Evolutionary conservation across 306 rosid genomes (phyloP).

Genomic region (Lathyrus aphaca): DNA sequence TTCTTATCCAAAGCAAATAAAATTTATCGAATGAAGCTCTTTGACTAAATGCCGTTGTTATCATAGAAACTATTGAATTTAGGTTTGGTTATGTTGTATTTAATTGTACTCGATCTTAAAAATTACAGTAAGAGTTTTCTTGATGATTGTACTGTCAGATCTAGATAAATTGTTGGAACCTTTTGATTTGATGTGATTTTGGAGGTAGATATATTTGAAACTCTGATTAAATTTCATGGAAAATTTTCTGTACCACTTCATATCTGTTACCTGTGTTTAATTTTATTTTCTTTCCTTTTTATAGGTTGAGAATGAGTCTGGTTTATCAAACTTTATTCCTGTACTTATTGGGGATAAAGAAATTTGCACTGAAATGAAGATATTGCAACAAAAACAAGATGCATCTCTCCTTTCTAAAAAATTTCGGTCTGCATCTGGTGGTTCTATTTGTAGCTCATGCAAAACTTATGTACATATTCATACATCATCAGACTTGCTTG

Average conservation of each 20-base stretch:
- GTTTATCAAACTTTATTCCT: constrained; percentile 90
- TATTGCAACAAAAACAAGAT: constrained; percentile 58
- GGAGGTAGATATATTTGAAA: constrained; percentile 15
- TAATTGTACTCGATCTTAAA: constrained; percentile 28
- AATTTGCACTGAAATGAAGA: constrained; percentile 78
- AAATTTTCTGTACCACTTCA: neutral
- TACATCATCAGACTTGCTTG: constrained; percentile 63
- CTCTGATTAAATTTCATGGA: neutral
- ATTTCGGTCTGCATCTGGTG: constrained; percentile 41
- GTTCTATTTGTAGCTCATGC: constrained; percentile 56
- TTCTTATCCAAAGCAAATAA: constrained; percentile 22
- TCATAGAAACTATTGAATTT: constrained; percentile 15
- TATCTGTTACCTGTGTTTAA: constrained; percentile 5
- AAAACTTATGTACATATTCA: constrained; percentile 59
- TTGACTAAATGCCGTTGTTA: neutral
- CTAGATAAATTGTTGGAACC: constrained; percentile 27
- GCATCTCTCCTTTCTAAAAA: constrained; percentile 51
- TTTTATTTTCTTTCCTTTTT: constrained; percentile 30
- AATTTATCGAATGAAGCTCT: constrained; percentile 17
- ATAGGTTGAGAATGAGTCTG: constrained; percentile 96
- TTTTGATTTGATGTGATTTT: constrained; percentile 29
- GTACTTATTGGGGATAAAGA: constrained; percentile 78
- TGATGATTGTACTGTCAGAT: constrained; percentile 18
- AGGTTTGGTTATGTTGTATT: constrained; percentile 1
- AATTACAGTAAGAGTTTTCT: neutral